Evolutionary conservation across 768 basidiomycete genomes (phyloP).

Genomic region (Botryobasidium botryosum): DNA sequence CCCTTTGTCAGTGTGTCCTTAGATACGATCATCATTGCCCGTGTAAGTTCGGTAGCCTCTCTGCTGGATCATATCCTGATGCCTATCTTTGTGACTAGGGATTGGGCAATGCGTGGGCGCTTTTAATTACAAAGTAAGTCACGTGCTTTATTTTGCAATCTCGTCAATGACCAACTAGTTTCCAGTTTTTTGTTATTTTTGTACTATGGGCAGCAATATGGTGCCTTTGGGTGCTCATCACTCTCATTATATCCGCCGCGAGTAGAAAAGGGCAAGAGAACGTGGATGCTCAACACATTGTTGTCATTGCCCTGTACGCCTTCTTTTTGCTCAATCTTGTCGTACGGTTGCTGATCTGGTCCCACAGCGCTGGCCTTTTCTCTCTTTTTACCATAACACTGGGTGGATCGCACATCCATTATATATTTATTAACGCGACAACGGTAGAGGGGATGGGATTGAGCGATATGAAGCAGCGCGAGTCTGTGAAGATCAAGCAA

Average conservation of each 20-base stretch:
- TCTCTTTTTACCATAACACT: constrained; percentile 48
- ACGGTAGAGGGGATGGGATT: constrained; percentile 64
- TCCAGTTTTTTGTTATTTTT: constrained; percentile 74
- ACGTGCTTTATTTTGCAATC: constrained; percentile 72
- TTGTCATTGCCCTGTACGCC: constrained; percentile 56
- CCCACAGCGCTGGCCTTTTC: constrained; percentile 50
- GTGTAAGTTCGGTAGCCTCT: constrained; percentile 31
- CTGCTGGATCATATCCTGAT: background rate
- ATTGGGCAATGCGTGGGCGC: constrained; percentile 92
- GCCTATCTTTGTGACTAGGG: constrained; percentile 32
- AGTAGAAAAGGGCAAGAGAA: constrained; percentile 14
- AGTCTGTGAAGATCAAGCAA: constrained; percentile 31
- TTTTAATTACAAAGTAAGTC: constrained; percentile 64
- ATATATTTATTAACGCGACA: constrained; percentile 48
- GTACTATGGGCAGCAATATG: constrained; percentile 42
- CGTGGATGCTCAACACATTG: constrained; percentile 52
- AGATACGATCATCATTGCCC: constrained; percentile 86
- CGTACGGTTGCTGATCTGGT: constrained; percentile 1
- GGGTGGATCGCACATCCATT: constrained; percentile 35
- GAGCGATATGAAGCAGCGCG: constrained; percentile 45
- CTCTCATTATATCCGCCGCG: constrained; percentile 38
- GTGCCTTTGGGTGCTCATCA: constrained; percentile 43
- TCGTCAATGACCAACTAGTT: too few relatives aligned
- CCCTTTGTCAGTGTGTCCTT: constrained; percentile 42
- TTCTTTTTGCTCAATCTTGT: background rate